Evolutionary conservation across 371 early-diverging fungal genomes (phyloP).

Genomic region (Batrachochytrium dendrobatidis): DNA sequence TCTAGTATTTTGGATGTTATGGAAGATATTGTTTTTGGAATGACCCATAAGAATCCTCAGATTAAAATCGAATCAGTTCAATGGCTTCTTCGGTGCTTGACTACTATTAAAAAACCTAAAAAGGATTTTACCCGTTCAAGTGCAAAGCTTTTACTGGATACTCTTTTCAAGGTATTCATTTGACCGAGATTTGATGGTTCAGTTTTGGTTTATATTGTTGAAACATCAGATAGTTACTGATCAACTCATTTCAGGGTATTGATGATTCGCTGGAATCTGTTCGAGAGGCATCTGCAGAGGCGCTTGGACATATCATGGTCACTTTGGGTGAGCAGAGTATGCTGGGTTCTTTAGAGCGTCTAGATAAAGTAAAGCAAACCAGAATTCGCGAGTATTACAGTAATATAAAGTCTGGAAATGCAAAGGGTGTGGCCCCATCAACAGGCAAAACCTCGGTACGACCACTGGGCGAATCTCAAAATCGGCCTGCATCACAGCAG

Average conservation of each 20-base stretch:
- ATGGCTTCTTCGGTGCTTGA: slow-evolving; percentile 62
- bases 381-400: slow-evolving; percentile 82
- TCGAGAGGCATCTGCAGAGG: slow-evolving; percentile 80
- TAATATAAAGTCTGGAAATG: slow-evolving; percentile 53
- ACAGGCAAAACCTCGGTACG: background rate
- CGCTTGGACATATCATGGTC: slow-evolving; percentile 84
- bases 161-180: slow-evolving; percentile 54
- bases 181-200: too few species aligned
- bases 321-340: slow-evolving; percentile 76
- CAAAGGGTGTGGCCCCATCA: slow-evolving; percentile 2
- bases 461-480: background rate
- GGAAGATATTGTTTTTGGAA: slow-evolving; percentile 62
- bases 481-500: background rate
- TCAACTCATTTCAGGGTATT: slow-evolving; percentile 32
- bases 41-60: slow-evolving; percentile 88
- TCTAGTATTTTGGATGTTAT: slow-evolving; percentile 45
- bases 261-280: slow-evolving; percentile 85
- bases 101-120: slow-evolving; percentile 39
- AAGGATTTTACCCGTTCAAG: slow-evolving; percentile 69
- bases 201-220: too few species aligned
- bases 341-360: slow-evolving; percentile 61
- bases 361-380: slow-evolving; percentile 78
- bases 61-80: slow-evolving; percentile 67
- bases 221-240: too few species aligned
- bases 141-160: slow-evolving; percentile 64